Evolutionary conservation across 495 filamentous ascomycete genomes (phyloP).

Genomic region (Aspergillus cavernicola): DNA sequence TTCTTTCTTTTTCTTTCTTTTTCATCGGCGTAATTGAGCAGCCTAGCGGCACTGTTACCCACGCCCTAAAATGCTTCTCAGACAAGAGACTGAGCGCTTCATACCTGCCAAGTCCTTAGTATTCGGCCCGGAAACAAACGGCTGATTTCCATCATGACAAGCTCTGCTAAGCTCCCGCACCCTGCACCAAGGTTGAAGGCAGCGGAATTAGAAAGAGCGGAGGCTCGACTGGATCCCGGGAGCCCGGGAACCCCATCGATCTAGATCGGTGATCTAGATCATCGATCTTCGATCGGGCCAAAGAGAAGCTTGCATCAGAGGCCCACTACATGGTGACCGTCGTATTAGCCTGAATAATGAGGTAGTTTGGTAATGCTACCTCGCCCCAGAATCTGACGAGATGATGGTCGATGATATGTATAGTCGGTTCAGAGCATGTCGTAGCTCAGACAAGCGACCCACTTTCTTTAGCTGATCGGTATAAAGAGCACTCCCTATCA

Average conservation of each 20-base stretch:
- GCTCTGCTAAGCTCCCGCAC: background rate
- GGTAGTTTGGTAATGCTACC: slow-evolving; percentile 15
- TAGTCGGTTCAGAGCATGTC: slow-evolving; percentile 8
- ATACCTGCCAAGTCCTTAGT: background rate
- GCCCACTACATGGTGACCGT: slow-evolving; percentile 7
- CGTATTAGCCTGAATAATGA: slow-evolving; percentile 7
- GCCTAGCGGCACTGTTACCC: background rate
- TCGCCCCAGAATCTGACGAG: background rate
- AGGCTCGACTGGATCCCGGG: background rate
- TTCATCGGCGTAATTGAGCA: no score
- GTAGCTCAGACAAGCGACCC: slow-evolving; percentile 8
- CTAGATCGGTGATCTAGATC: slow-evolving; percentile 3
- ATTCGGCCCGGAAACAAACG: background rate
- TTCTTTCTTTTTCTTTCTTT: background rate
- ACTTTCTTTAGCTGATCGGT: slow-evolving; percentile 6
- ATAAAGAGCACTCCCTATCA: slow-evolving; percentile 14
- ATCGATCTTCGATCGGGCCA: no score
- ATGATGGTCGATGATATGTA: background rate
- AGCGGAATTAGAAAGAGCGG: background rate
- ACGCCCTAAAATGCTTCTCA: background rate
- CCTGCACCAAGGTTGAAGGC: background rate
- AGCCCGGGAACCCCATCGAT: background rate
- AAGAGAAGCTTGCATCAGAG: background rate
- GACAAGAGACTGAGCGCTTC: background rate
- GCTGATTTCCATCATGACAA: background rate